Percentiles rank a stretch among this genome's conserved stretches.
phyloP scores from a whole-genome alignment of 2,329 filamentous ascomycete genomes.

The Trichophyton rubrum region DNA sequence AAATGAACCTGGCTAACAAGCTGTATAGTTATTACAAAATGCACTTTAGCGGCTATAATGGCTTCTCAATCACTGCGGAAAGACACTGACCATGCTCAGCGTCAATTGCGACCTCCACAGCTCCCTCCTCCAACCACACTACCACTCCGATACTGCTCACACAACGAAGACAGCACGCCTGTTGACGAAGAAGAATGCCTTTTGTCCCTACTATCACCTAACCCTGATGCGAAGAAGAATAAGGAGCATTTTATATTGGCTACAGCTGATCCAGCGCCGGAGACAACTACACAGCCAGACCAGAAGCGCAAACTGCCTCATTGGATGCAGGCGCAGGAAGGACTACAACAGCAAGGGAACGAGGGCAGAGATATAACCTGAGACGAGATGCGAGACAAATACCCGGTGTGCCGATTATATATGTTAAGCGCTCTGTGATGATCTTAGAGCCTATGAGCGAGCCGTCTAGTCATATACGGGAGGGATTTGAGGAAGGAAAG shows the following conservation, averaged over 20 bases:
- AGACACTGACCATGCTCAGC: constrained; percentile 17
- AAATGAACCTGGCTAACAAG: neutral
- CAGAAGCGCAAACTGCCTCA: constrained; percentile 16
- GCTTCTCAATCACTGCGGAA: constrained; percentile 15
- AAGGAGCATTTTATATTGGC: constrained; percentile 39
- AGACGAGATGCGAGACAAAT: constrained; percentile 31
- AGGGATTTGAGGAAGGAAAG: constrained; percentile 36
- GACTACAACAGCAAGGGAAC: constrained; percentile 7
- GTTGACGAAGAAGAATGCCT: constrained; percentile 36
- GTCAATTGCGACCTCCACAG: constrained; percentile 29
- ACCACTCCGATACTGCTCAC: constrained; percentile 37
- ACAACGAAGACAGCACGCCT: constrained; percentile 30
- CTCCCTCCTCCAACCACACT: constrained; percentile 35
- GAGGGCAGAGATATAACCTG: constrained; percentile 26
- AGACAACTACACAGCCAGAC: constrained; percentile 6
- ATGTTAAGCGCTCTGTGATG: constrained; percentile 41
- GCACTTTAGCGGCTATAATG: constrained; percentile 34
- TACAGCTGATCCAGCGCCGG: constrained; percentile 24
- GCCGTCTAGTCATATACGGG: constrained; percentile 30
- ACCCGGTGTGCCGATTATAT: constrained; percentile 38
- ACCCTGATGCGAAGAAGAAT: constrained; percentile 29
- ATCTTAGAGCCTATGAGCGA: constrained; percentile 37
- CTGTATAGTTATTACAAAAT: constrained; percentile 61
- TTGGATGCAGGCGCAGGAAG: constrained; percentile 14
- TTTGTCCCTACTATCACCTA: constrained; percentile 33